Percentiles rank a stretch among this genome's conserved stretches.
phyloP scores from a whole-genome alignment of 208 protist genomes.

The Herpetomonas tarakana region DNA sequence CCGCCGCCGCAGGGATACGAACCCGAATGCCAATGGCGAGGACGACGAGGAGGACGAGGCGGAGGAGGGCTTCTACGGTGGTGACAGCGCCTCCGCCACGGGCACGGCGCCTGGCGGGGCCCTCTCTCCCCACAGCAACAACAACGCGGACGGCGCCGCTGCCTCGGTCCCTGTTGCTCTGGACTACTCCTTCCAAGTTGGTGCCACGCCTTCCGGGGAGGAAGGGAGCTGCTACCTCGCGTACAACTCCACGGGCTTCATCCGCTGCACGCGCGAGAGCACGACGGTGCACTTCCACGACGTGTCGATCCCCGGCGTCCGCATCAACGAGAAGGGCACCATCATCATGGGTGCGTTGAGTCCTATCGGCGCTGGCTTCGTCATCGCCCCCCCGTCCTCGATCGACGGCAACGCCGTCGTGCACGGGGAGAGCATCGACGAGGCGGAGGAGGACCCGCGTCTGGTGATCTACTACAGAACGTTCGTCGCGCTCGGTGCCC shows the following conservation, averaged over 20 bases:
- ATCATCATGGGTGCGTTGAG: slow-evolving; percentile 77
- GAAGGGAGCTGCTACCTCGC: slow-evolving; percentile 81
- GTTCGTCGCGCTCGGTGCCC: slow-evolving; percentile 70
- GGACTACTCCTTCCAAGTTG: slow-evolving; percentile 83
- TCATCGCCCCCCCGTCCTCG: slow-evolving; percentile 30
- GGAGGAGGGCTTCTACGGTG: slow-evolving; percentile 15
- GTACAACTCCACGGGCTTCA: slow-evolving; percentile 84
- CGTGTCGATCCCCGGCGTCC: slow-evolving; percentile 61
- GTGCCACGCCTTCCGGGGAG: slow-evolving; percentile 62
- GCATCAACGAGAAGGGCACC: slow-evolving; percentile 47
- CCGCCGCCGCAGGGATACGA: neutral
- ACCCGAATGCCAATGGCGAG: neutral
- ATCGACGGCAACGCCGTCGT: slow-evolving; percentile 5
- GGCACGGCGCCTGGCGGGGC: slow-evolving; percentile 1
- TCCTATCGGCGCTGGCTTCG: slow-evolving; percentile 69
- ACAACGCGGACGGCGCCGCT: neutral
- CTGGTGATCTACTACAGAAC: slow-evolving; percentile 72
- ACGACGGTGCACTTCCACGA: slow-evolving; percentile 86
- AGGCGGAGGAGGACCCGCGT: slow-evolving; percentile 31
- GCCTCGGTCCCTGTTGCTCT: slow-evolving; percentile 4
- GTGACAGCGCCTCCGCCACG: slow-evolving; percentile 10
- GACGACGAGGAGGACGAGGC: slow-evolving; percentile 17
- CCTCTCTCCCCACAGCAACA: neutral
- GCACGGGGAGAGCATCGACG: slow-evolving; percentile 27
- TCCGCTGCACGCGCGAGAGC: slow-evolving; percentile 49